A percentile compares a stretch with the other conserved stretches of the same genome.
phyloP scores from a whole-genome alignment of 225 moss, liverwort and hornwort species.

The Bryum argenteum region DNA sequence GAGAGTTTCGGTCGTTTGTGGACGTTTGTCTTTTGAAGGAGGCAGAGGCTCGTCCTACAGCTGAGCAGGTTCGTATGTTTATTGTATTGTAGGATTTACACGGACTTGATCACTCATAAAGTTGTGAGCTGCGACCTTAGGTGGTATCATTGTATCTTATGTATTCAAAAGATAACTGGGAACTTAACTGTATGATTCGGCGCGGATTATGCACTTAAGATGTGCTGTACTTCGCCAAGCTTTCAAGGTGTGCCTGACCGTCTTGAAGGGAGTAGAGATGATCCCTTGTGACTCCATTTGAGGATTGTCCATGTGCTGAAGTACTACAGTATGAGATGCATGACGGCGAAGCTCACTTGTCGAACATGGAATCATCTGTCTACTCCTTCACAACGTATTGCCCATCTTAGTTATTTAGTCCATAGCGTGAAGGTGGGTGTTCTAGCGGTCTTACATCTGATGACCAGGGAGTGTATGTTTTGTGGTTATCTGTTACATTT shows the following conservation, averaged over 20 bases:
- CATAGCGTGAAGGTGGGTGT: background rate
- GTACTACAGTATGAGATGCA: background rate
- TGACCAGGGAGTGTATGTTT: background rate
- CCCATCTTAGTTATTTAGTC: background rate
- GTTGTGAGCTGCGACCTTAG: background rate
- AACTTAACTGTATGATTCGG: background rate
- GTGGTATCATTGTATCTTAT: background rate
- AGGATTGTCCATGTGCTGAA: background rate
- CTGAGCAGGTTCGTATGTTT: constrained; percentile 68
- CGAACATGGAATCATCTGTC: background rate
- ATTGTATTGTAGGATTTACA: background rate
- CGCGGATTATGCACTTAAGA: background rate
- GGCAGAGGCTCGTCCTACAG: constrained; percentile 83
- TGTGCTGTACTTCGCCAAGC: background rate
- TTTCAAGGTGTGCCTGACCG: background rate
- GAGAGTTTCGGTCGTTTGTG: constrained; percentile 95
- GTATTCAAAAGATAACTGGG: background rate
- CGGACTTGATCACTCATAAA: background rate
- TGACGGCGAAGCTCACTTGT: background rate
- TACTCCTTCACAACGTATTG: background rate
- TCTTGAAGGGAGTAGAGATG: background rate
- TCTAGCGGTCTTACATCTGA: background rate
- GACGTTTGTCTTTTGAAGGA: constrained; percentile 91
- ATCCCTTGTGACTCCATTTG: background rate
- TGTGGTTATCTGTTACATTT: background rate